Base-by-base conservation (phyloP, 202 grass and related monocot species). In the Musa balbisiana region DNA sequence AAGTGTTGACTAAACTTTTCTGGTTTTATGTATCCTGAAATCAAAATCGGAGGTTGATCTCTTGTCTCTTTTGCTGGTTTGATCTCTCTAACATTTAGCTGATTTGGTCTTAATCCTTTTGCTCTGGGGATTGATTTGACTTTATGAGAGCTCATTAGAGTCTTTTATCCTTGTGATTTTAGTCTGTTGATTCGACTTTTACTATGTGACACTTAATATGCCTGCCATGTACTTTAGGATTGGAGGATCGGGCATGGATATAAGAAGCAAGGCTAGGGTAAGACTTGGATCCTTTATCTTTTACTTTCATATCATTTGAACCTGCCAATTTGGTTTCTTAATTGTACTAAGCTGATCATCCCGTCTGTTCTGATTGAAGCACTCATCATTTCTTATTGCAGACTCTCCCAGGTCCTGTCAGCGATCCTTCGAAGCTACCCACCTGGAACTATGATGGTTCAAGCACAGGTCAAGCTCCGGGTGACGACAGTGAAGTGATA, bases 381-480 rank as follows among this genome's bases (percentile, higher is more conserved):
- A 17, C 24, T 64, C 2, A 10, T 64, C 62, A 76, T 76, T 3
- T 62, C 51, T 62, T 53, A 52, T 2, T 52, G 19, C 60, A 77
- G 75, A 78, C 75, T 20, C 14, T 78, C 22, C 75, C 75, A 1
- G 62, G 75, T n/a, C 51, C 75, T 67, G 75, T 78, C 9, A 78
- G 49, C 53, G 75, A 67, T 54, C 50, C 75, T 10, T 53, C 49
- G 22, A 26, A 67, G 21, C 75, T 78, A 13, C 75, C 75, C 2
- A 78, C 53, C 49, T 78, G 75, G 75, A 78, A 78, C 49, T 78
- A 78, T 51, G 75, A 78, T 67, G 75, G 75, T 33, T 78, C 75
- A 51, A 78, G 75, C 62, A 78, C 75, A 11, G 75, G 75, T 29
- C 75, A 78, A 78, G 75, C 75, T 67, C 75, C 75, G 12, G 75